Base-by-base conservation (phyloP, 2,329 filamentous ascomycete species). In the Metarhizium anisopliae region DNA sequence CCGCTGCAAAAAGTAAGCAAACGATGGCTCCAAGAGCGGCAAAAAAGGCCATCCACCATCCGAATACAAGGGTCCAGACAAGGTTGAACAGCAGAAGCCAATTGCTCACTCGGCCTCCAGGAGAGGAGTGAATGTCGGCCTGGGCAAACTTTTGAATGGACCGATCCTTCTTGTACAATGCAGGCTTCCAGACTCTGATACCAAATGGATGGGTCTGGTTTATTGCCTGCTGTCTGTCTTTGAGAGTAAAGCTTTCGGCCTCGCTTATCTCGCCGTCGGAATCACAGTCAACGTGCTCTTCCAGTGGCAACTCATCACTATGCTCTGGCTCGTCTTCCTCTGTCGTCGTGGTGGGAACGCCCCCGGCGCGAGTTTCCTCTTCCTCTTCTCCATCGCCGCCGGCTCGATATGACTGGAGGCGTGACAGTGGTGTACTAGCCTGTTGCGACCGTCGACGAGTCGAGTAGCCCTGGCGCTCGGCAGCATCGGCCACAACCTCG, bases 131-230 rank as follows among this genome's bases (percentile, higher is more conserved):
- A 57, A 99, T 97, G 70, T 99, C 94, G 14, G 89, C 92, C 73
- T 97, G 93, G 6, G 94, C 94, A 50, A 86, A 95, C 72, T 95
- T 94, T 70, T 97, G 91, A 42, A 99, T 95, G 1, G 94, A 99
- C 56, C 94, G 86, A 64, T 88, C 86, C 72, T 99, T 99, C 74
- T 99, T 99, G 80, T 99, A 99, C 60, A 99, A 72, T 1, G 94
- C 95, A 47, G 94, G 94, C 72, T 99, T 99, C 94, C 94, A 99
- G 60, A 99, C 90, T 69, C 95, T 86, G 68, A 99, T 97, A 77
- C 94, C 94, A 65, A 99, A 99, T 0, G 94, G 94, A 77, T 99
- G 94, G 0, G 94, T 99, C 70, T 96, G 87, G 73, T 99, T 99
- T 77, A 99, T 99, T 61, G 94, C 94, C 69, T 96, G 86, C 72